Evolutionary conservation across 2,329 filamentous ascomycete species (phyloP).

Genomic region (Xylariaceae sp.): DNA sequence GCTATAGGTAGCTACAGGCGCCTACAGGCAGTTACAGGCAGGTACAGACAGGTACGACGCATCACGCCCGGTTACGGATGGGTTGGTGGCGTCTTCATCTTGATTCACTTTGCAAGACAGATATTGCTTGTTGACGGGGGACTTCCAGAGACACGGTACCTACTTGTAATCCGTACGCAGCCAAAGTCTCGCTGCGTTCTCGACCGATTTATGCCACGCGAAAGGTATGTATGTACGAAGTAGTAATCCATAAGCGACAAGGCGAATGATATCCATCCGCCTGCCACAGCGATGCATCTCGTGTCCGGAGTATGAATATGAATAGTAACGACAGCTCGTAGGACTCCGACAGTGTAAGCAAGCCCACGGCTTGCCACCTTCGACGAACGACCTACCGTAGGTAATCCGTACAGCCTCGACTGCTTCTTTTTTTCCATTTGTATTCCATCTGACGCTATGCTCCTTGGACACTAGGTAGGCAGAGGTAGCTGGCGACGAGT

Average conservation of each 20-base stretch:
- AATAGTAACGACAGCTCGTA: no score
- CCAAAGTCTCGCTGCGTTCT: not conserved
- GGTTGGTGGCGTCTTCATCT: not conserved
- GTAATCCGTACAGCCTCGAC: not conserved
- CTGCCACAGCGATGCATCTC: no score
- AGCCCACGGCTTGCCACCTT: not conserved
- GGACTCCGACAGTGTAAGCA: not conserved
- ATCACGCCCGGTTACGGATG: not conserved
- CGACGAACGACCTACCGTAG: not conserved
- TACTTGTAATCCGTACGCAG: not conserved
- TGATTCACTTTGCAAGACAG: not conserved
- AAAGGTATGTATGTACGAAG: not conserved
- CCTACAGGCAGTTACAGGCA: no score
- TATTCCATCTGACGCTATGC: not conserved
- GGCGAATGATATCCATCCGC: no score
- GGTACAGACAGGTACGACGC: no score
- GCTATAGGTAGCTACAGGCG: no score
- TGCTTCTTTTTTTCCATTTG: not conserved
- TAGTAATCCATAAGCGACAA: not conserved
- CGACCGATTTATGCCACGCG: not conserved
- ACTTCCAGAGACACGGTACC: not conserved
- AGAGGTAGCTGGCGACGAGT: no score
- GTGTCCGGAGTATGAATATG: no score
- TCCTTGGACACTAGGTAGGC: no score
- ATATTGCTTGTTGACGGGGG: not conserved